Base-by-base conservation (phyloP, 179 eudicot species). In the Spergularia azorica region DNA sequence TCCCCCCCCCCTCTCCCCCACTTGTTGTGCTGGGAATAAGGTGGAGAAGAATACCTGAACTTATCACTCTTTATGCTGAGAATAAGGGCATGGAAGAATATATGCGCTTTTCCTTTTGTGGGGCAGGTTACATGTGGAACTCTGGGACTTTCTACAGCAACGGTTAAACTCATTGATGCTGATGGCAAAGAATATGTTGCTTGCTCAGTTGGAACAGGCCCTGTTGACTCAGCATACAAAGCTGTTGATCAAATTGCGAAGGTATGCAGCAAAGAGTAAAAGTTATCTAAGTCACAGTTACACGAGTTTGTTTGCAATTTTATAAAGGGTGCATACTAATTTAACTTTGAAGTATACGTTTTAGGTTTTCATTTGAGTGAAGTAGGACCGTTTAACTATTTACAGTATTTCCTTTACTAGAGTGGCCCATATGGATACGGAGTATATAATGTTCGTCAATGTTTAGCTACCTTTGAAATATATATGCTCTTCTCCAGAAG, bases 141-240 rank as follows among this genome's bases (percentile, higher is more conserved):
- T 85, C 93, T 93, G 75, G 97, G 93, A 79, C 99, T 95, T 77
- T 90, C 99, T 17, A 95, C 97, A 77, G 97, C 99, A 71, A 93
- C 97, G 11, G 94, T 93, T 69, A 93, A 87, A 84, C 90, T 95
- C 50, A 71, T 84, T 74, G 92, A 87, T 84, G 84, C 86, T 63
- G 87, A 90, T 50, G 99, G 99, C 54, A 78, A 69, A 59, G 97
- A 90, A 79, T 89, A 88, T 83, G 80, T 90, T 83, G 88, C 89
- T 63, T 93, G 99, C 73, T 88, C 97, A 61, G 89, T 88, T 63
- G 99, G 99, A 78, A 93, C 97, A 18, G 97, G 97, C 38, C 99
- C 99, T 59, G 97, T 95, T 86, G 99, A 95, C 82, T 87, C 99
- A 67, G 97, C 99, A 63, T 95, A 95, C 81, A 93, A 89, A 86